Evolutionary conservation across 805 yeast genomes (phyloP), one percentile per base, ranked within the genome.

Genomic region (Sungouiella blattae): DNA sequence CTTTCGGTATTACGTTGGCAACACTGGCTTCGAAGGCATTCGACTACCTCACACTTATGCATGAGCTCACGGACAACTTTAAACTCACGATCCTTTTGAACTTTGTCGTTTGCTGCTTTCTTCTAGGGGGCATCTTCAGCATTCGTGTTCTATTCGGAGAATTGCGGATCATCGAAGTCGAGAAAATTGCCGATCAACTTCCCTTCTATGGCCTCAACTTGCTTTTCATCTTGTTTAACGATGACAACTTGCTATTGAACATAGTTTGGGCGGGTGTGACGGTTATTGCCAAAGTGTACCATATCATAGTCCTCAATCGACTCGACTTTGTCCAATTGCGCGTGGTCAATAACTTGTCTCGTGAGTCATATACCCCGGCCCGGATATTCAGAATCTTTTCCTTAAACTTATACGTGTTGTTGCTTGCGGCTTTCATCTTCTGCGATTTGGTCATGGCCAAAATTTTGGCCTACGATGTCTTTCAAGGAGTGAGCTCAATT

Each of bases 131-230:
- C 8, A 20, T 51, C 11, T 50, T 50, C n/a, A 75, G 76, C 43
- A 27, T 69, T 31, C 43, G 58, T 18, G 1, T 79, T 0, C 48
- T 87, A 24, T 87, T 88, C 63, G 96, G 96, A 0, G 79, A 78
- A 37, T 62, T 91, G 34, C 67, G 95, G 37, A 60, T 78, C 11
- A 70, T 84, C 22, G 98, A 91, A 55, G 58, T 73, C 35, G 95
- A 89, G 47, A 89, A 83, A 52, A 44, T 67, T 26, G 44, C 59
- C 4, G 72, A 66, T 27, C 52, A 42, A 18, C 35, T 66, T 18
- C 72, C 72, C 1, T 44, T 61, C 20, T 60, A 53, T 28, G 47
- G 55, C 18, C 43, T 65, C 37, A 61, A 69, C 77, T 33, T 75
- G 71, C 55, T 94, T 75, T 54, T 71, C 78, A 54, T 69, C 76